phyloP scores from a whole-genome alignment of 192 early-diverging fungal genomes.

The Chytriomyces hyalinus region DNA sequence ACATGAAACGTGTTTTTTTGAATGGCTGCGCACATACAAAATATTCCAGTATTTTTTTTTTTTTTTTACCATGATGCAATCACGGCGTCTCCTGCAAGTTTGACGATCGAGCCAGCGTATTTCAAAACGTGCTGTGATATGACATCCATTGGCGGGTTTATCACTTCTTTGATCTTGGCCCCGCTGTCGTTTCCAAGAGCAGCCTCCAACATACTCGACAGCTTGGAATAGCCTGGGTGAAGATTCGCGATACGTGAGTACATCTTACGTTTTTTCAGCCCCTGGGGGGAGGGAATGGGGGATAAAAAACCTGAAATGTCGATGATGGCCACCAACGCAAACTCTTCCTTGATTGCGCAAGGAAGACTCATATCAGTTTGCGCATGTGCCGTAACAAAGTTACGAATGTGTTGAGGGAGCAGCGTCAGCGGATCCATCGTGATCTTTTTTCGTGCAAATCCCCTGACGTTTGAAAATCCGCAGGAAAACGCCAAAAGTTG shows the following conservation, averaged over 20 bases:
- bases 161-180: slow-evolving; percentile 28
- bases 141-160: slow-evolving; percentile 30
- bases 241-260: neutral
- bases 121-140: slow-evolving; percentile 20
- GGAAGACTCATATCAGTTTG: too few relatives aligned
- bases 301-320: slow-evolving; percentile 22
- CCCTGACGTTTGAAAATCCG: too few relatives aligned
- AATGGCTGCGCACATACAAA: neutral
- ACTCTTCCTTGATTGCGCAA: neutral
- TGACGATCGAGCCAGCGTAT: slow-evolving; percentile 30
- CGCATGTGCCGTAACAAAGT: neutral
- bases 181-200: slow-evolving; percentile 12
- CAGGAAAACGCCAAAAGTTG: too few relatives aligned
- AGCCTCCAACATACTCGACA: slow-evolving; percentile 10
- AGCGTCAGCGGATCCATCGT: slow-evolving; percentile 7
- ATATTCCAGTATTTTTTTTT: neutral
- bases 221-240: slow-evolving; percentile 18
- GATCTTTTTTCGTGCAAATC: neutral
- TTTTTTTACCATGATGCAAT: neutral
- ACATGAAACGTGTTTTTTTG: too few relatives aligned
- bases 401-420: slow-evolving; percentile 13
- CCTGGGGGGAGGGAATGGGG: neutral
- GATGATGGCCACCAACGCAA: slow-evolving; percentile 19
- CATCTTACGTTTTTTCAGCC: neutral
- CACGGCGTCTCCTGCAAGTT: slow-evolving; percentile 33